phyloP scores from a whole-genome alignment of 805 yeast species.

The Candida railenensis region DNA sequence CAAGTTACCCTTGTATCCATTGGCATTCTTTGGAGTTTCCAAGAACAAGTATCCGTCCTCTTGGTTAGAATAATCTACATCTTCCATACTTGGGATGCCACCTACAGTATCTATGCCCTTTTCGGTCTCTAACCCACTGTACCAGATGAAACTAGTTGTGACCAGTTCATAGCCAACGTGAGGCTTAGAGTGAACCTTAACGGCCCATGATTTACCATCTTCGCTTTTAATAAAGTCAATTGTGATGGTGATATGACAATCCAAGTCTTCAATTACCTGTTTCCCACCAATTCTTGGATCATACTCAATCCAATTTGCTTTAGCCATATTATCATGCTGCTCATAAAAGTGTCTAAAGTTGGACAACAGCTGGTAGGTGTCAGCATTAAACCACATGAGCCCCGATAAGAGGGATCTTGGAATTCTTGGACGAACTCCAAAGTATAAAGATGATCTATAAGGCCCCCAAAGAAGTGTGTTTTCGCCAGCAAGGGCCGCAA shows the following conservation, averaged over 20 bases:
- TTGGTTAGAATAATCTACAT: constrained; percentile 9
- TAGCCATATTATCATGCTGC: constrained; percentile 64
- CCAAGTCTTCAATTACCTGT: constrained; percentile 69
- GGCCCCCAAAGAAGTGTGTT: constrained; percentile 76
- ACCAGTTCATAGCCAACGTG: constrained; percentile 45
- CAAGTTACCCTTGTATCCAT: constrained; percentile 38
- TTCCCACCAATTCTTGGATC: constrained; percentile 89
- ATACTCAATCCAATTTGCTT: constrained; percentile 82
- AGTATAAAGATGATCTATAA: constrained; percentile 79
- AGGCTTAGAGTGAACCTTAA: constrained; percentile 67
- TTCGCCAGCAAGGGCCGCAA: constrained; percentile 11
- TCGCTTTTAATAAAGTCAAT: constrained; percentile 74
- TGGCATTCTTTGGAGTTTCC: constrained; percentile 17
- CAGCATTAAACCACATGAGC: constrained; percentile 81
- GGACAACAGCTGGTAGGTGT: constrained; percentile 51
- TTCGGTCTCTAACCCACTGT: constrained; percentile 65
- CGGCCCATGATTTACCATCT: constrained; percentile 79
- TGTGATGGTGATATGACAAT: constrained; percentile 58
- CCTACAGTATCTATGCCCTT: constrained; percentile 5
- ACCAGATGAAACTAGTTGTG: constrained; percentile 69
- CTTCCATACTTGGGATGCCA: constrained; percentile 32
- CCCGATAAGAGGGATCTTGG: constrained; percentile 79
- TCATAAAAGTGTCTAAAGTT: constrained; percentile 73
- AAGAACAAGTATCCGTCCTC: constrained; percentile 22
- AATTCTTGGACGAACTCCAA: constrained; percentile 80